Conservation (phyloP, 116 monocot genomes). For the Cymodocea nodosa region DNA sequence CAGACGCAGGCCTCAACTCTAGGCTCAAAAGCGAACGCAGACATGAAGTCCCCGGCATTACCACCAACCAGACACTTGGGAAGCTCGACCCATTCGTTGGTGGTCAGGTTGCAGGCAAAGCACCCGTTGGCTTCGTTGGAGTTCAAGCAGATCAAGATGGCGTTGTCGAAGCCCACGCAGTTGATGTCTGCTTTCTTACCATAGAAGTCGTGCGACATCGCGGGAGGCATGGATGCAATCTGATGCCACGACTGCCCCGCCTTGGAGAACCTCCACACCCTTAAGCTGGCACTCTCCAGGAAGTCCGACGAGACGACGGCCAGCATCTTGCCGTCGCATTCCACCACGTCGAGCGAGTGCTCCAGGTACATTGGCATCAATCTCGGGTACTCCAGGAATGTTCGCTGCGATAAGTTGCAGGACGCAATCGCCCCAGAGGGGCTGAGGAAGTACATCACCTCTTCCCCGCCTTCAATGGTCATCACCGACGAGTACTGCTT, state of each 20-base stretch:
- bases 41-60: slow-evolving; percentile 39
- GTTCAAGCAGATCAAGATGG: slow-evolving; percentile 47
- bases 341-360: slow-evolving; percentile 73
- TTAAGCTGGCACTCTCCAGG: slow-evolving; percentile 58
- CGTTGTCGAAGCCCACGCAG: slow-evolving; percentile 45
- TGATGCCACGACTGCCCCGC: slow-evolving; percentile 39
- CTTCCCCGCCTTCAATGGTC: slow-evolving; percentile 38
- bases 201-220: slow-evolving; percentile 62
- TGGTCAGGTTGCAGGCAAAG: slow-evolving; percentile 32
- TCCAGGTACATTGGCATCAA: slow-evolving; percentile 55
- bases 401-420: slow-evolving; percentile 36
- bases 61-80: slow-evolving; percentile 53
- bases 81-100: slow-evolving; percentile 53
- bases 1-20: slow-evolving; percentile 50
- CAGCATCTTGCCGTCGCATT: slow-evolving; percentile 48
- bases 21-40: slow-evolving; percentile 80
- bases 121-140: slow-evolving; percentile 40
- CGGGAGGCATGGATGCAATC: slow-evolving; percentile 67
- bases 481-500: slow-evolving; percentile 82
- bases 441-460: slow-evolving; percentile 64
- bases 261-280: slow-evolving; percentile 58
- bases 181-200: slow-evolving; percentile 71
- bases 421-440: slow-evolving; percentile 50
- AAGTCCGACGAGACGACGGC: slow-evolving; percentile 68
- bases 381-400: slow-evolving; percentile 45